Percentiles rank a stretch among this genome's conserved stretches.
Evolutionary conservation across 306 rosid genomes (phyloP).

Genomic region (Rosa persica): DNA sequence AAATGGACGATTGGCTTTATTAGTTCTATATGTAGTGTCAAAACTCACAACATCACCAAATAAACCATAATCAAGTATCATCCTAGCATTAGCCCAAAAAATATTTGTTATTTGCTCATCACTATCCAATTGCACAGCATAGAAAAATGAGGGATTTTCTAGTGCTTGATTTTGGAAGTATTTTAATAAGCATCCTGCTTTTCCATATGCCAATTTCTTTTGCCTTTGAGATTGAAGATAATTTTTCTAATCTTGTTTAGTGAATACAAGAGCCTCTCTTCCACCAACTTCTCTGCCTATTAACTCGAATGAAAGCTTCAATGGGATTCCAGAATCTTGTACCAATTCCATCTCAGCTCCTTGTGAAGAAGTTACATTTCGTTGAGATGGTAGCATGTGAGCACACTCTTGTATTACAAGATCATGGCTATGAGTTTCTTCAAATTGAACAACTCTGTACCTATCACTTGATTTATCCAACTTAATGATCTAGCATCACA

Average conservation of each 20-base stretch:
- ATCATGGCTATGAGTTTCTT: neutral
- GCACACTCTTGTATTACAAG: neutral
- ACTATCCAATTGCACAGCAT: neutral
- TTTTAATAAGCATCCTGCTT: neutral
- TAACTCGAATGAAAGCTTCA: neutral
- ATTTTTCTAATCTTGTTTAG: neutral
- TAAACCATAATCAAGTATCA: neutral
- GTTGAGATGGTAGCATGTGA: neutral
- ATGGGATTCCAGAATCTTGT: neutral
- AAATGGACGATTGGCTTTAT: neutral
- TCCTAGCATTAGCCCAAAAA: neutral
- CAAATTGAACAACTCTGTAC: no score
- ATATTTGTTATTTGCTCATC: neutral
- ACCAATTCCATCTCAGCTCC: neutral
- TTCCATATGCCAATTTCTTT: neutral
- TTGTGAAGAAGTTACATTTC: neutral
- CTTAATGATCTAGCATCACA: no score
- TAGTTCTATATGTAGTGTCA: neutral
- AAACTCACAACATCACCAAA: slow-evolving; percentile 4
- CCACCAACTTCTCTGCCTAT: neutral
- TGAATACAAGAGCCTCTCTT: neutral
- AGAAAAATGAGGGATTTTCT: neutral
- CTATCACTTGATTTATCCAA: no score
- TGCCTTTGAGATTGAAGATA: neutral
- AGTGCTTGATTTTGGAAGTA: neutral